Conservation (phyloP, 2,329 filamentous ascomycete species). For the Stemphylium beticola region DNA sequence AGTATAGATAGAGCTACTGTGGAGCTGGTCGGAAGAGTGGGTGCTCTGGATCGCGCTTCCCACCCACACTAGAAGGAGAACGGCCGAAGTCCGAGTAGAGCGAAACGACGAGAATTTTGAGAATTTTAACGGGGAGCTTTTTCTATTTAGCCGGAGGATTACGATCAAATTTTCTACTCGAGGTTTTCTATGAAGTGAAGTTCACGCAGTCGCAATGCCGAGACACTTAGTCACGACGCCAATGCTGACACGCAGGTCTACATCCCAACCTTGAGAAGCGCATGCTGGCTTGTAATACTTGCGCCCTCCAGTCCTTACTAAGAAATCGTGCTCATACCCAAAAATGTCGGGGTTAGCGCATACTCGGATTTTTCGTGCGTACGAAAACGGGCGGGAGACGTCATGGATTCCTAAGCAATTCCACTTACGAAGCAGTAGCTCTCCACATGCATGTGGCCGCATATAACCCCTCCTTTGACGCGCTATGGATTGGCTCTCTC, state of each 20-base stretch:
- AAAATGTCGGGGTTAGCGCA: background rate
- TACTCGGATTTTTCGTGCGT: background rate
- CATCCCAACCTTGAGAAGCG: background rate
- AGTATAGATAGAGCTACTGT: too few species aligned
- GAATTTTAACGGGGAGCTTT: background rate
- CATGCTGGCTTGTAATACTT: background rate
- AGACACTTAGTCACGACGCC: background rate
- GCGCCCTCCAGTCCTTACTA: background rate
- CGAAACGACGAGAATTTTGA: background rate
- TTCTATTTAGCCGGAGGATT: background rate
- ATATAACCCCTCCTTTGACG: conserved; percentile 35
- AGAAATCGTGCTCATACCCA: background rate
- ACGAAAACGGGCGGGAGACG: conserved; percentile 6
- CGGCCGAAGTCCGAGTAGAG: background rate
- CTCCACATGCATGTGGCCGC: conserved; percentile 1
- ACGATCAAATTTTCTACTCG: background rate
- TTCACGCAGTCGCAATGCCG: background rate
- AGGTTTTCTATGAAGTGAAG: too few species aligned
- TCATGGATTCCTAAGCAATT: conserved; percentile 22
- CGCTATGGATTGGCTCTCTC: conserved; percentile 4
- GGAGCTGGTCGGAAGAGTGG: too few species aligned
- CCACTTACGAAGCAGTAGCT: background rate
- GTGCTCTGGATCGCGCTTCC: background rate
- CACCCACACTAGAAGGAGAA: background rate
- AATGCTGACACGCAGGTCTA: background rate